Conservation (phyloP, 208 protist genomes). For the Herpetomonas muscarum region DNA sequence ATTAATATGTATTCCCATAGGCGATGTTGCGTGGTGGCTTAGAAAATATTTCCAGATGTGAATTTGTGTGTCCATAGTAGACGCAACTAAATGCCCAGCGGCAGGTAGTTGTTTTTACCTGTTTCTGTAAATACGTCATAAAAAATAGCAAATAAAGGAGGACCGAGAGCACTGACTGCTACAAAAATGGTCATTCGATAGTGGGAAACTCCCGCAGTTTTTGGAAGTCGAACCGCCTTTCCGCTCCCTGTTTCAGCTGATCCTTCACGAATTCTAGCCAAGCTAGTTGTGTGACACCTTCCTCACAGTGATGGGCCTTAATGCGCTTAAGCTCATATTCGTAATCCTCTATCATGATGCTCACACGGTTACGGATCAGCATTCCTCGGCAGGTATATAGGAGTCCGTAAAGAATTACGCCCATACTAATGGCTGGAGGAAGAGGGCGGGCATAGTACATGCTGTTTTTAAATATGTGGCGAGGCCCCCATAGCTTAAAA, state of each 20-base stretch:
- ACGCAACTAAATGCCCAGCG: no score
- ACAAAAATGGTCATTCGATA: conserved; percentile 10
- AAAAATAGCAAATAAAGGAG: conserved; percentile 6
- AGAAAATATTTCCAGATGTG: no score
- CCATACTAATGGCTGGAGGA: conserved; percentile 85
- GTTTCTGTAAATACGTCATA: neutral
- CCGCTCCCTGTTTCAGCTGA: conserved; percentile 75
- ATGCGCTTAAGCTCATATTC: conserved; percentile 90
- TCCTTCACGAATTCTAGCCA: conserved; percentile 89
- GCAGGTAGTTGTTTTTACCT: neutral
- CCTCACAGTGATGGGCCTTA: conserved; percentile 86
- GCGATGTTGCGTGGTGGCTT: no score
- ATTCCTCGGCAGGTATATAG: conserved; percentile 82
- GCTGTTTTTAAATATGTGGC: conserved; percentile 89
- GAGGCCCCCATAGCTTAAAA: conserved; percentile 84
- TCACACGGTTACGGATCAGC: conserved; percentile 85
- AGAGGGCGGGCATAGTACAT: conserved; percentile 83
- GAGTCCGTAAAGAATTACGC: conserved; percentile 78
- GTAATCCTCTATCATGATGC: conserved; percentile 89
- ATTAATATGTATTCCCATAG: no score
- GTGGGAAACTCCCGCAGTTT: conserved; percentile 53
- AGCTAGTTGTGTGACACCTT: conserved; percentile 79
- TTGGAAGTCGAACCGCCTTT: conserved; percentile 80
- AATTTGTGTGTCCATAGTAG: no score
- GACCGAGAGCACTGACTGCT: neutral